Evolutionary conservation across 257 asterid genomes (phyloP).

Genomic region (Mentha longifolia): DNA sequence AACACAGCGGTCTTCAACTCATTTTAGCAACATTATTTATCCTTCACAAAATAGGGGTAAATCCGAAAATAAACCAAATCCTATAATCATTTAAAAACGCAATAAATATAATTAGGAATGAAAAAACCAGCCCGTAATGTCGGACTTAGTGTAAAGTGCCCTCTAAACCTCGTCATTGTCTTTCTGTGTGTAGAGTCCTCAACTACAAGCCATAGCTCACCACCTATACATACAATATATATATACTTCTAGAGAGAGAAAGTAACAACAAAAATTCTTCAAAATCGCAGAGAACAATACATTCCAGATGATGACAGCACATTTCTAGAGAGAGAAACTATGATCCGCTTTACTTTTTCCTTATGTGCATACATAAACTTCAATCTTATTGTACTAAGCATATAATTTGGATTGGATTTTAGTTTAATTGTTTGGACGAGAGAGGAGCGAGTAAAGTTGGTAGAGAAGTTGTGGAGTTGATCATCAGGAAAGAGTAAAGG

Average conservation of each 20-base stretch:
- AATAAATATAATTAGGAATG: constrained; percentile 24
- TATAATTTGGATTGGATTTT: constrained; percentile 21
- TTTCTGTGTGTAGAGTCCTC: constrained; percentile 36
- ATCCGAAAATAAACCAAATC: constrained; percentile 14
- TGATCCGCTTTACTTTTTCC: constrained; percentile 32
- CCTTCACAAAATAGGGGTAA: constrained; percentile 10
- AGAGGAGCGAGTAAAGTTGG: constrained; percentile 24
- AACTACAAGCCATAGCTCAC: constrained; percentile 27
- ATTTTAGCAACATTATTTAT: no score
- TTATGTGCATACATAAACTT: neutral
- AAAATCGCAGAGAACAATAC: constrained; percentile 25
- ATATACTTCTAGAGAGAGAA: constrained; percentile 40
- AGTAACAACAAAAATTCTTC: constrained; percentile 24
- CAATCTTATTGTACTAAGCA: neutral
- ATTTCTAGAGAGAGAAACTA: constrained; percentile 42
- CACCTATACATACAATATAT: constrained; percentile 17
- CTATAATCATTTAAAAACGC: constrained; percentile 15
- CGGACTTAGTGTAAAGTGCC: constrained; percentile 49
- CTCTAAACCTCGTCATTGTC: constrained; percentile 27
- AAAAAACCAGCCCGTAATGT: constrained; percentile 36
- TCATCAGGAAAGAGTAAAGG: constrained; percentile 38
- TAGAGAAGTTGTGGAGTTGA: constrained; percentile 27
- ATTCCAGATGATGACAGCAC: constrained; percentile 30
- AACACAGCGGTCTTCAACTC: neutral
- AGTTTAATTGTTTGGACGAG: constrained; percentile 25